These are phyloP conservation scores for Trametes villosa DNA, from an alignment of 768 basidiomycete genomes.

Conservation along the genomic window DNA sequence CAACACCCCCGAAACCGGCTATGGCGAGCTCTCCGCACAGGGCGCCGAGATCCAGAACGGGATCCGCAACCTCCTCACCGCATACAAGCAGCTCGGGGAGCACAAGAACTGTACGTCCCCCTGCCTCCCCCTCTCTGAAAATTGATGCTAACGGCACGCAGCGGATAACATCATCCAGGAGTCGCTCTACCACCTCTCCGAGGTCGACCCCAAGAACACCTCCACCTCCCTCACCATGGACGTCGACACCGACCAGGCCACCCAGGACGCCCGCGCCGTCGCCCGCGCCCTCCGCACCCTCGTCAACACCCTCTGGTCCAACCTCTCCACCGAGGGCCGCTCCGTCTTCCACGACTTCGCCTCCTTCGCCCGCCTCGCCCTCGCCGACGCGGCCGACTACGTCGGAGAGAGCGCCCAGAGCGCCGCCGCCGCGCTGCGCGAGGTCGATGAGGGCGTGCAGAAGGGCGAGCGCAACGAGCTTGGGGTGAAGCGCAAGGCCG, in stretches of 20 bases:
- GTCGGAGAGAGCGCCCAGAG: constrained; percentile 54
- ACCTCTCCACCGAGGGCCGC: constrained; percentile 55
- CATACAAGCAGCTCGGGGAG: constrained; percentile 56
- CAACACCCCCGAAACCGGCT: constrained; percentile 42
- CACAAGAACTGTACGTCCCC: constrained; percentile 58
- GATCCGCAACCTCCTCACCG: constrained; percentile 54
- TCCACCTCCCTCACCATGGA: constrained; percentile 36
- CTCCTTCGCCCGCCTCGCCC: constrained; percentile 63
- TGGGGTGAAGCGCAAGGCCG: constrained; percentile 53
- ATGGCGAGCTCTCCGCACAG: constrained; percentile 54
- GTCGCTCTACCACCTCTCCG: constrained; percentile 64
- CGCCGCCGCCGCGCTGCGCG: constrained; percentile 57
- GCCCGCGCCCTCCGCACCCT: constrained; percentile 54
- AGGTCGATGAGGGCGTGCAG: constrained; percentile 61
- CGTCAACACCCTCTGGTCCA: constrained; percentile 56
- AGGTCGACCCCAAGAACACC: constrained; percentile 53
- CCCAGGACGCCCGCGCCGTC: constrained; percentile 54
- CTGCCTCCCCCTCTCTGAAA: not conserved
- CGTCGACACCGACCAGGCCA: constrained; percentile 48
- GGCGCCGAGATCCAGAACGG: constrained; percentile 57
- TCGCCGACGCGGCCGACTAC: constrained; percentile 68
- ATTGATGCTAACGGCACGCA: constrained; percentile 30
- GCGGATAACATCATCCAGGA: constrained; percentile 69
- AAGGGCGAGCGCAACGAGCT: constrained; percentile 60
- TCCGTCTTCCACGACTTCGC: constrained; percentile 64